Base-by-base conservation (phyloP, 2,329 filamentous ascomycete species). In the Fusarium nematophilum region DNA sequence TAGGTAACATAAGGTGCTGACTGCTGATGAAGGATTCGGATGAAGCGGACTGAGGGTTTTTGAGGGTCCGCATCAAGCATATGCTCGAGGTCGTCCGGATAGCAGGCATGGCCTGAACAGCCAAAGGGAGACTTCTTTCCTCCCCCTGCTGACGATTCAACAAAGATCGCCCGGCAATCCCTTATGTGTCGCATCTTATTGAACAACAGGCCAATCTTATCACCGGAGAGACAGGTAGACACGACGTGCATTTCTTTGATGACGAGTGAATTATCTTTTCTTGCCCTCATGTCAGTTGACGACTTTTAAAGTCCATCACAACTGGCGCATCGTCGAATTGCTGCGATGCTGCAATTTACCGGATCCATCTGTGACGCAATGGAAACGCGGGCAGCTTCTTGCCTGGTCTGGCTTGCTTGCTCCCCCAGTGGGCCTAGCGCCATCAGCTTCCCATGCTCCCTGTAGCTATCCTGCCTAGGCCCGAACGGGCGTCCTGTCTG, bases 341-440 rank as follows among this genome's bases (percentile, higher is more conserved):
- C 45, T 34, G 47, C 23, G 29, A 31, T 51, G 17, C 26, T 29
- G 25, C 49, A 59, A 37, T 60, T 51, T 44, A 17, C 30, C 31
- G 57, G 46, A 38, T 55, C 61, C 61, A 65, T 64, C 49, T 25
- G 61, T 64, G 61, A 64, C 61, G 61, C 61, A 64, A 64, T 64
- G 27, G 45, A 47, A 23, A 46, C 33, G 42, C 33, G 15, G 25
- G 27, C 33, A 14, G 21, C 49, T 46, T 31, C 25, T 37, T 14
- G 10, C 33, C 33, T 45, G n/a, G 17, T 29, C 26, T 29, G 14
- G 21, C 23, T 10, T 36, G 51, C 47, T 31, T 55, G 48, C 43
- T 62, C 45, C 48, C 60, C 52, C 52, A 49, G 51, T 48, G 36
- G 51, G 49, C 47, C 36, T 53, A 50, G 60, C 57, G 61, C 25